Evolutionary conservation across 495 filamentous ascomycete species (phyloP).

Genomic region (Neurospora tetraspora): DNA sequence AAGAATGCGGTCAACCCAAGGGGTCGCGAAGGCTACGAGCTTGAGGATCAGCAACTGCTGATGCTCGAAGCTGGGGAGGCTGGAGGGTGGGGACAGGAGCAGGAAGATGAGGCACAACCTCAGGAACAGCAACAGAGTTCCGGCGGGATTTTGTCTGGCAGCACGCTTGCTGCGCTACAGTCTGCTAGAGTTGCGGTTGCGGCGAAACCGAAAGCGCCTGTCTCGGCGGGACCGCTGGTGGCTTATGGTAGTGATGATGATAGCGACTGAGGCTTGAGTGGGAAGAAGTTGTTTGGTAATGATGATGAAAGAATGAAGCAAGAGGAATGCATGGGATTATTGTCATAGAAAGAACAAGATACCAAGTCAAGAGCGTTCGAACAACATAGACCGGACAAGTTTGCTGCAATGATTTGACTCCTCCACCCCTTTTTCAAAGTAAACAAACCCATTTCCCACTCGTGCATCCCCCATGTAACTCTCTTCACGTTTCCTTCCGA

Average conservation of each 20-base stretch:
- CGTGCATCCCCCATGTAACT: not conserved
- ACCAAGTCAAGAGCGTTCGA: not conserved
- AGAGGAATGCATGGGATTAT: not conserved
- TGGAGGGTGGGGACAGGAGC: constrained; percentile 36
- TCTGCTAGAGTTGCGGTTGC: constrained; percentile 39
- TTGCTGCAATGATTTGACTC: not conserved
- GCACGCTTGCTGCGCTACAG: constrained; percentile 65
- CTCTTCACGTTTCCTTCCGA: not conserved
- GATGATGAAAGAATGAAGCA: not conserved
- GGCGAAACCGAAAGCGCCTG: constrained; percentile 34
- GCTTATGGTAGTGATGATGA: constrained; percentile 70
- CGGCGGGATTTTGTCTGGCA: constrained; percentile 69
- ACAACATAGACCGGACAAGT: not conserved
- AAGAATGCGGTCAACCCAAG: constrained; percentile 48
- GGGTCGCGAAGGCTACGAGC: constrained; percentile 39
- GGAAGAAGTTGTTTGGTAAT: not conserved
- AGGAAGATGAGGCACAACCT: constrained; percentile 28
- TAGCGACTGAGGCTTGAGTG: constrained; percentile 44
- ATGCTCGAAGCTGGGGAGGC: constrained; percentile 35
- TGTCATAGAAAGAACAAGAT: not conserved
- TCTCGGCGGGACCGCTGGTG: constrained; percentile 60
- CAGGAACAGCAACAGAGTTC: constrained; percentile 26
- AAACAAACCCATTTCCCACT: not conserved
- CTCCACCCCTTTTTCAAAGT: not conserved
- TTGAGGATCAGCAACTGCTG: constrained; percentile 37